Evolutionary conservation across 176 grass and related monocot genomes (phyloP).

Genomic region (Rhynchospora tenuis): DNA sequence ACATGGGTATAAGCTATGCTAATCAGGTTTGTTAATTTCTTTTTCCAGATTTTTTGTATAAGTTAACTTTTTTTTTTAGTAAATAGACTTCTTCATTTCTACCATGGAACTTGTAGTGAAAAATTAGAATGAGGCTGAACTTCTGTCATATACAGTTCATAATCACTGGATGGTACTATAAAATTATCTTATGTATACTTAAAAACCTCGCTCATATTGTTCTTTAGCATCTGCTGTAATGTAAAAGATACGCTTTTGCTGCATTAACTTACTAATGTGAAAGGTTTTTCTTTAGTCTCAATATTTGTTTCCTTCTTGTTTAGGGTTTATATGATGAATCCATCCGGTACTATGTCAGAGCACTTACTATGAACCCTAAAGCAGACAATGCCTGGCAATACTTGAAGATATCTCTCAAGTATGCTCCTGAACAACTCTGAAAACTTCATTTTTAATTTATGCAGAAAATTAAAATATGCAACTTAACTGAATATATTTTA

Average conservation of each 20-base stretch:
- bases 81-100: background rate
- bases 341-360: slow-evolving; percentile 90
- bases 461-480: background rate
- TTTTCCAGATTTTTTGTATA: background rate
- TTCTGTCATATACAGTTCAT: background rate
- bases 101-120: background rate
- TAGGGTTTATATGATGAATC: slow-evolving; percentile 91
- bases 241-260: background rate
- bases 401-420: slow-evolving; percentile 75
- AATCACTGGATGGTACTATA: background rate
- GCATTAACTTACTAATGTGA: background rate
- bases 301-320: slow-evolving; percentile 24
- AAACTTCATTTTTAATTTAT: slow-evolving; percentile 23
- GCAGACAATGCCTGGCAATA: slow-evolving; percentile 95
- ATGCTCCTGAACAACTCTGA: slow-evolving; percentile 14
- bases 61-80: background rate
- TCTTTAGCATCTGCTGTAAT: slow-evolving; percentile 1
- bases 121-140: background rate
- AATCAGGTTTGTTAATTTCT: slow-evolving; percentile 70
- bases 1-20: slow-evolving; percentile 99
- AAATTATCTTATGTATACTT: background rate
- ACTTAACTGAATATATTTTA: background rate
- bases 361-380: slow-evolving; percentile 92
- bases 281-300: slow-evolving; percentile 11
- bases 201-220: background rate